phyloP scores from a whole-genome alignment of 768 basidiomycete genomes.

The Sarcodon aspratus region DNA sequence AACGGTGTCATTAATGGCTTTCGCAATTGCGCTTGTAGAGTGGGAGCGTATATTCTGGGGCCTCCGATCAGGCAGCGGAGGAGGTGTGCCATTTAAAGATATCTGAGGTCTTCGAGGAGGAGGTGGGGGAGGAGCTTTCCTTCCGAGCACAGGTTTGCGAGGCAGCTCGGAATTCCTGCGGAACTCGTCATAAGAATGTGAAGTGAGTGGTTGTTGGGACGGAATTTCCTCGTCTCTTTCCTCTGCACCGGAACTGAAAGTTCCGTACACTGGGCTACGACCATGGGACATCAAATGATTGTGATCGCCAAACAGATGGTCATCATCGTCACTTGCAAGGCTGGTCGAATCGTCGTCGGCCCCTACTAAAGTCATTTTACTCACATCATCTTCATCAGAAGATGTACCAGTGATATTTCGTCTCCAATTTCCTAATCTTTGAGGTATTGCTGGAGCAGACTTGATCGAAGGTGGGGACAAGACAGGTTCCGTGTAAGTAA shows the following conservation, averaged over 20 bases:
- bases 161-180: background rate
- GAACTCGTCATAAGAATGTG: background rate
- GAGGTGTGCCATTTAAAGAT: background rate
- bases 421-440: slow-evolving; percentile 11
- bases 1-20: no score
- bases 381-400: background rate
- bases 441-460: slow-evolving; percentile 7
- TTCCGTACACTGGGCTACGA: background rate
- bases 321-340: slow-evolving; percentile 25
- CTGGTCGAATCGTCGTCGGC: slow-evolving; percentile 5
- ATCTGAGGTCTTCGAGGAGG: background rate
- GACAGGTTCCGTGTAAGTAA: slow-evolving; percentile 51
- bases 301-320: slow-evolving; percentile 34
- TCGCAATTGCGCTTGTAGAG: background rate
- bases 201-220: background rate
- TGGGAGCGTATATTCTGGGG: background rate
- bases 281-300: slow-evolving; percentile 9
- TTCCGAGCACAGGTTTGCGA: background rate
- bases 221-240: background rate
- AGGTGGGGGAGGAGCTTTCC: background rate
- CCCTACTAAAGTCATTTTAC: slow-evolving; percentile 1
- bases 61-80: background rate
- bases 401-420: background rate
- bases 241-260: background rate
- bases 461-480: slow-evolving; percentile 15